Evolutionary conservation across 768 basidiomycete genomes (phyloP).

Genomic region (Pleurotus sapidus): DNA sequence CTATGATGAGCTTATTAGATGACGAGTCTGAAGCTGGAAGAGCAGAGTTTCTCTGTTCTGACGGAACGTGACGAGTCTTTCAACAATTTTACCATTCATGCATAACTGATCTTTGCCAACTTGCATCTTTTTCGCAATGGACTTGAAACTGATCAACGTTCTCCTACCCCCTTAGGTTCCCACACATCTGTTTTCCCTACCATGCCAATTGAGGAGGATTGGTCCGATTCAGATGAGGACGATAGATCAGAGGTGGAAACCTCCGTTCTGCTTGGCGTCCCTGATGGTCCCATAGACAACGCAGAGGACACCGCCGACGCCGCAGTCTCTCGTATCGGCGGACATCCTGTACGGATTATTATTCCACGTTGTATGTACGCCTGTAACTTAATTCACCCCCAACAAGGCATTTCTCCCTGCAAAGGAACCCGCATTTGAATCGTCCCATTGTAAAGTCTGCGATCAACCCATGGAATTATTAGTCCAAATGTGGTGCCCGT

Average conservation of each 20-base stretch:
- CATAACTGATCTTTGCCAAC: slow-evolving; percentile 63
- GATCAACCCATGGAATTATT: slow-evolving; percentile 75
- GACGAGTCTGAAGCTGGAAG: slow-evolving; percentile 76
- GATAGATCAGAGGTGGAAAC: slow-evolving; percentile 57
- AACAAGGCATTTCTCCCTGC: slow-evolving; percentile 71
- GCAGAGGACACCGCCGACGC: slow-evolving; percentile 65
- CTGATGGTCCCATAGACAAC: slow-evolving; percentile 67
- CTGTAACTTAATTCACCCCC: slow-evolving; percentile 30
- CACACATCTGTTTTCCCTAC: slow-evolving; percentile 12
- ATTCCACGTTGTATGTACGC: slow-evolving; percentile 36
- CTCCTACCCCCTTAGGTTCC: slow-evolving; percentile 11
- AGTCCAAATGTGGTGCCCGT: slow-evolving; percentile 87
- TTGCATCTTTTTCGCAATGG: slow-evolving; percentile 7
- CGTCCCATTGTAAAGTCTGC: slow-evolving; percentile 73
- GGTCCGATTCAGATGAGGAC: slow-evolving; percentile 83
- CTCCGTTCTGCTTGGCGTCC: slow-evolving; percentile 73
- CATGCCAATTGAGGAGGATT: slow-evolving; percentile 58
- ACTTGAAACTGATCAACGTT: slow-evolving; percentile 15
- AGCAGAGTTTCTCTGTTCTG: slow-evolving; percentile 59
- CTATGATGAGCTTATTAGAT: slow-evolving; percentile 47
- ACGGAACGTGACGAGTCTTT: slow-evolving; percentile 60
- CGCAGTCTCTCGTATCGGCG: slow-evolving; percentile 87
- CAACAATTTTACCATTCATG: slow-evolving; percentile 85
- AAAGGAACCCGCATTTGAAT: slow-evolving; percentile 56
- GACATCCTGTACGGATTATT: slow-evolving; percentile 79